phyloP scores from a whole-genome alignment of 257 asterid species.

The Hygrophila difformis region DNA sequence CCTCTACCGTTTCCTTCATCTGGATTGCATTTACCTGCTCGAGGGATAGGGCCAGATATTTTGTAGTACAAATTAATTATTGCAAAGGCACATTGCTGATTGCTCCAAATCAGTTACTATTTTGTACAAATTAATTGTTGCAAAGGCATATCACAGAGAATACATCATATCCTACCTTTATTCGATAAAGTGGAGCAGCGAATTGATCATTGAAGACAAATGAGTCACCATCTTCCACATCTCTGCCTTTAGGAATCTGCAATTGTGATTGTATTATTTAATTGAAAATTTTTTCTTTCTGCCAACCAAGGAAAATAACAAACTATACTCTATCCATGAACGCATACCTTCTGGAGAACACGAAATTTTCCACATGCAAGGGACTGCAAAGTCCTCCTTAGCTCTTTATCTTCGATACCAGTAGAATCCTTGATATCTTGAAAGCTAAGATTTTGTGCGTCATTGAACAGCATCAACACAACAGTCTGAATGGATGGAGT shows the following conservation, averaged over 20 bases:
- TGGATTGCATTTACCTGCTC: slow-evolving; percentile 77
- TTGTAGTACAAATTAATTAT: slow-evolving; percentile 3
- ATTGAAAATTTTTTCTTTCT: background rate
- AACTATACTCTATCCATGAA: slow-evolving; percentile 1
- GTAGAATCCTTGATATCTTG: slow-evolving; percentile 92
- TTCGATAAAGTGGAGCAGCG: slow-evolving; percentile 69
- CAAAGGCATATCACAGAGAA: background rate
- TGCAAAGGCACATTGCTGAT: no score
- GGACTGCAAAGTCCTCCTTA: slow-evolving; percentile 86
- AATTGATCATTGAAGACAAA: slow-evolving; percentile 63
- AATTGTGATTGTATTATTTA: slow-evolving; percentile 6
- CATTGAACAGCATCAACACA: slow-evolving; percentile 89
- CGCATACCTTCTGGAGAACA: slow-evolving; percentile 78
- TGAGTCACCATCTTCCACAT: slow-evolving; percentile 56
- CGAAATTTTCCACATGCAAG: slow-evolving; percentile 97
- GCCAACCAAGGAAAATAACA: slow-evolving; percentile 4
- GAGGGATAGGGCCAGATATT: background rate
- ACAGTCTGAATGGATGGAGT: slow-evolving; percentile 48
- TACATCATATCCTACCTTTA: slow-evolving; percentile 40
- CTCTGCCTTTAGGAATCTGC: slow-evolving; percentile 53
- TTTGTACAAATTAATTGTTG: background rate
- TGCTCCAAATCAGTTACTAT: background rate
- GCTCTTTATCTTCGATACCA: slow-evolving; percentile 87
- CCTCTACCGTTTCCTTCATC: slow-evolving; percentile 87
- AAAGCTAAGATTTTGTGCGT: slow-evolving; percentile 72